Evolutionary conservation across 2,329 filamentous ascomycete species (phyloP), one percentile per base, ranked within the genome.

Genomic region (Cercospora berteroae): DNA sequence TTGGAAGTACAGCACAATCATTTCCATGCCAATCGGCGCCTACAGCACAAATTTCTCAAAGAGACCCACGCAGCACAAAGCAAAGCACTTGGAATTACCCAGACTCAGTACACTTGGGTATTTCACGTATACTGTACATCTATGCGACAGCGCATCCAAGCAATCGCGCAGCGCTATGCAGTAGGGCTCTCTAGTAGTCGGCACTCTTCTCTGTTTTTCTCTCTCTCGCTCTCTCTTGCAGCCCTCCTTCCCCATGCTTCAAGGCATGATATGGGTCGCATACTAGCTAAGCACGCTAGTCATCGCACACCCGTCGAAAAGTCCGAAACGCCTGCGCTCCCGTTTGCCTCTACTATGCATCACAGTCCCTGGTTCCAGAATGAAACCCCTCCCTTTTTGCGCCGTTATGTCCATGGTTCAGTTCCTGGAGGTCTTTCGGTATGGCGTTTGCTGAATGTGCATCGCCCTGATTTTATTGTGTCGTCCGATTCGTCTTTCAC

Each of bases 281-380:
- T 36, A 20, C 16, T 13, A 48, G 36, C 29, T 16, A 16, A 59
- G 31, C 56, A 48, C 33, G 36, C 58, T 18, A 25, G 36, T 42
- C 13, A 25, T 60, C 42, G 25, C 58, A 44, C 33, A 36, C 58
- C 58, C 25, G 36, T n/a, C 31, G 57, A 60, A 39, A 39, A 20
- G 44, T 60, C 58, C 58, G 58, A 60, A 60, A 60, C 58, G 58
- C 58, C 58, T 60, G 33, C 58, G 58, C 58, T 60, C 36, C 33
- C 36, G 9, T 60, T 18, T 57, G 16, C 52, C 25, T 29, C 25
- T 57, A 57, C 25, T 57, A 33, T 33, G 44, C 44, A 50, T 50
- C 44, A 50, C 44, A 50, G 44, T 20, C 44, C 18, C 25, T 50
- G 44, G 20, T 50, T 50, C 20, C 12, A 16, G 44, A 50, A 50